Conservation (phyloP, 257 asterid species). For the Nicotiana tomentosiformis region DNA sequence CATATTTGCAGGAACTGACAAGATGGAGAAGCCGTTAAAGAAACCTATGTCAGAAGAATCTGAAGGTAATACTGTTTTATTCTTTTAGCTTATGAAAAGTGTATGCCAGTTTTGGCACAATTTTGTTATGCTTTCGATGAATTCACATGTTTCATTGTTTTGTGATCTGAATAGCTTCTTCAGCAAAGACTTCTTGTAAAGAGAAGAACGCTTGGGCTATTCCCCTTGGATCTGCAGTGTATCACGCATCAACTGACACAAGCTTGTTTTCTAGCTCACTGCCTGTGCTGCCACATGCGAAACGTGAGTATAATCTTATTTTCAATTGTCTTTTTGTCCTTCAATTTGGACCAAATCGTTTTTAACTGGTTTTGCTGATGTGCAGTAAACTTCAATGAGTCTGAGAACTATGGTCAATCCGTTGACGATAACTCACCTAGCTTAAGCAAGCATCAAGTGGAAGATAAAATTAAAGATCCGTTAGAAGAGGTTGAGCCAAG, state of each 20-base stretch:
- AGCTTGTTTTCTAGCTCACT: slow-evolving; percentile 86
- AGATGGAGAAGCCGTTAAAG: slow-evolving; percentile 7
- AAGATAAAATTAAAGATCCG: slow-evolving; percentile 43
- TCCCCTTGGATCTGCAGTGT: slow-evolving; percentile 40
- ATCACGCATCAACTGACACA: slow-evolving; percentile 55
- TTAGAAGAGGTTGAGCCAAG: slow-evolving; percentile 46
- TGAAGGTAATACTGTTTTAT: slow-evolving; percentile 4
- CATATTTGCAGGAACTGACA: not conserved
- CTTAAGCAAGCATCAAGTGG: slow-evolving; percentile 33
- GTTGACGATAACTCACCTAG: slow-evolving; percentile 55
- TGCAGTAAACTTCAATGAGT: slow-evolving; percentile 57
- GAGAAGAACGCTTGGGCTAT: slow-evolving; percentile 53
- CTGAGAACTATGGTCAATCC: slow-evolving; percentile 33
- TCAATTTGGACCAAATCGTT: slow-evolving; percentile 5
- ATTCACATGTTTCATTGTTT: not conserved
- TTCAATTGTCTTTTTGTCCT: not conserved
- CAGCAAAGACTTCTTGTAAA: slow-evolving; percentile 22
- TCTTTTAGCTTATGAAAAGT: not conserved
- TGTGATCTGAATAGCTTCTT: slow-evolving; percentile 8
- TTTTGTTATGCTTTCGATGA: not conserved
- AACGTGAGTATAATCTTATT: slow-evolving; percentile 39
- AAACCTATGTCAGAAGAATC: slow-evolving; percentile 2
- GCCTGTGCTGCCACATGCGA: slow-evolving; percentile 58
- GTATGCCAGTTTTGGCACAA: not conserved
- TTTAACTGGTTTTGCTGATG: not conserved